Base-by-base conservation (phyloP, 2,329 filamentous ascomycete genomes). In the Pyrenochaeta sp. region DNA sequence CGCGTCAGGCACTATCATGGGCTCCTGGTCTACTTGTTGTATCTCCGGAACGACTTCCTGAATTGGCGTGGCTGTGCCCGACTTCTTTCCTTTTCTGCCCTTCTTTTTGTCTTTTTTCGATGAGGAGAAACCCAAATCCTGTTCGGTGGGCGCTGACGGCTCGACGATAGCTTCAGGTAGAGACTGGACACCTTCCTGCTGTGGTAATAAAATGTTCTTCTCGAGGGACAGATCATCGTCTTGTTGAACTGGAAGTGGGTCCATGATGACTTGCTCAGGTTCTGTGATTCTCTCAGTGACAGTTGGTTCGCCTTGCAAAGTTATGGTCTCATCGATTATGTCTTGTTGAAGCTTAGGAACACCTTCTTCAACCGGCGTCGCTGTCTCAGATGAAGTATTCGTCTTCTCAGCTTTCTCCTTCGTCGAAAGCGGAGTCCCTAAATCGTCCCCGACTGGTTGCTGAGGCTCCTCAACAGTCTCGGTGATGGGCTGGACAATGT, bases 331-430 rank as follows among this genome's bases (percentile, higher is more conserved):
- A 6, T 52, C 45, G 15, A 14, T 30, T 1, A 20, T n/a, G 9
- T 57, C 45, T 11, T 37, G 30, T 32, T 49, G 44, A 4, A 40
- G 27, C 30, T 60, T 51, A 7, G 52, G 45, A 4, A 54, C 31
- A 20, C 33, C 29, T 7, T 65, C 49, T 7, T 56, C 42, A 7
- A 33, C 21, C 3, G 56, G 58, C 15, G 61, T 58, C 4, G 33
- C 52, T n/a, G 40, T 51, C 10, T 52, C 61, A 11, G 59, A 59
- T 23, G 63, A 59, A 20, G 51, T 59, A 47, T 68, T 69, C 7
- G 53, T 56, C 41, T 70, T 68, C 54, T 68, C 69, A 3, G 36
- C 50, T 70, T 48, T 69, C 69, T 64, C 61, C 48, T 68, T 60
- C 44, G 60, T 63, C 2, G 61, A 63, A 23, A 44, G 47, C 20